Evolutionary conservation across 2,329 filamentous ascomycete genomes (phyloP), one percentile per base, ranked within the genome.

Genomic region (Exophiala viscosa): DNA sequence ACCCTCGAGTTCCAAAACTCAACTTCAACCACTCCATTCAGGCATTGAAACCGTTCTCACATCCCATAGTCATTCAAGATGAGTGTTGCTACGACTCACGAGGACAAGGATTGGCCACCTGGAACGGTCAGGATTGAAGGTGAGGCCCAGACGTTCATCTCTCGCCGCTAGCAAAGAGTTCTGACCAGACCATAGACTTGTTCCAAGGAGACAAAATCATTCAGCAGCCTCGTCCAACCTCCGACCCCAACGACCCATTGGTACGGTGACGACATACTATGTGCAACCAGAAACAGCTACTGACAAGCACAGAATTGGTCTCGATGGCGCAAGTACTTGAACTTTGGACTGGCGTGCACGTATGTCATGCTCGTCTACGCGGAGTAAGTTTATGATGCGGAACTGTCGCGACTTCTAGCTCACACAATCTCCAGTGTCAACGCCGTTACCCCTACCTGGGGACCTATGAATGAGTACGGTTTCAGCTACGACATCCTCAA

Each of bases 321-420:
- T 13, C 67, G 60, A 42, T 51, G 57, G 40, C 68, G 72, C 17
- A 77, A 77, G 48, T 52, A 60, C 3, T 42, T 70, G 47, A 76
- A 77, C 50, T 76, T 71, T 53, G 61, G 60, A 13, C 66, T 78
- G 4, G 67, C 70, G 1, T 65, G 65, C 15, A 72, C 71, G 46
- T 76, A 76, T 50, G 71, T 70, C 2, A 62, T 72, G 33, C 66
- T 75, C 56, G 66, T 75, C 9, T 75, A 71, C 52, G 70, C 68
- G 7, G 67, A 70, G 65, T 67, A 53, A 20, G 46, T 54, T 13
- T 43, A 18, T 11, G 5, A 28, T 5, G 5, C 23, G 23, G 23
- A 28, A 28, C 5, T 28, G 23, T 28, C 8, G 23, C 23, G 23
- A 28, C 23, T 28, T 28, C 23, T 7, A 5, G 23, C 23, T 28